Evolutionary conservation across 2,329 filamentous ascomycete genomes (phyloP).

Genomic region (Ceratocystis colombiana): DNA sequence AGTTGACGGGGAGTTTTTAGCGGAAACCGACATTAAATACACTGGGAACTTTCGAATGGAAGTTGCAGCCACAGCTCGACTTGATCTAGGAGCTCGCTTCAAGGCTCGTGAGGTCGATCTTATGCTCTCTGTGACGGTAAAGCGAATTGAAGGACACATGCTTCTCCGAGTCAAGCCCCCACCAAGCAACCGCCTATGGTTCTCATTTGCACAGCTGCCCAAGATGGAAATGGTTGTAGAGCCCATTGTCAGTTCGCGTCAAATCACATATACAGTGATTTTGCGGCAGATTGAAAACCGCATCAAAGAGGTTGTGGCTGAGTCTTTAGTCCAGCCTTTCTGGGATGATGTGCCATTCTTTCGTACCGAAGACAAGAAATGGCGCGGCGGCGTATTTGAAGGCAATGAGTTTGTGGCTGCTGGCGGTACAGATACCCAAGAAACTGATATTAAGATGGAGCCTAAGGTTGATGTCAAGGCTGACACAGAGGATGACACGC

Average conservation of each 20-base stretch:
- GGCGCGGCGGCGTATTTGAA: conserved; percentile 75
- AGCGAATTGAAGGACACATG: conserved; percentile 73
- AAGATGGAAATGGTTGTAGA: conserved; percentile 92
- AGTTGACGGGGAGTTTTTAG: conserved; percentile 77
- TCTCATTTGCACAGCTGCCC: conserved; percentile 87
- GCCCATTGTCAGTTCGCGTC: conserved; percentile 85
- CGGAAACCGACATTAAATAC: conserved; percentile 82
- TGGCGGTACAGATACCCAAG: background rate
- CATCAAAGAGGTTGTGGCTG: conserved; percentile 86
- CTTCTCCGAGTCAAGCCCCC: conserved; percentile 85
- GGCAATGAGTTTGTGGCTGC: conserved; percentile 41
- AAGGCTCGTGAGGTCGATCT: conserved; percentile 85
- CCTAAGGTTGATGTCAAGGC: background rate
- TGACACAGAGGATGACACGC: background rate
- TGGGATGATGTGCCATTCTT: conserved; percentile 96
- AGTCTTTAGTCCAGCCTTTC: conserved; percentile 83
- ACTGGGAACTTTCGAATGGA: conserved; percentile 81
- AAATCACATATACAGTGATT: conserved; percentile 90
- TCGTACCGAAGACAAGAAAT: conserved; percentile 63
- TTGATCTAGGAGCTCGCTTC: conserved; percentile 80
- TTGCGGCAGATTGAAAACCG: conserved; percentile 87
- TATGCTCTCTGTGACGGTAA: conserved; percentile 73
- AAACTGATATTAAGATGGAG: background rate
- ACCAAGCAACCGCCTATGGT: conserved; percentile 92
- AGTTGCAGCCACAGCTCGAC: conserved; percentile 82